A percentile compares a stretch with the other conserved stretches of the same genome.
phyloP scores from a whole-genome alignment of 352 stramenopile species.

The Globisporangium orthogonon region DNA sequence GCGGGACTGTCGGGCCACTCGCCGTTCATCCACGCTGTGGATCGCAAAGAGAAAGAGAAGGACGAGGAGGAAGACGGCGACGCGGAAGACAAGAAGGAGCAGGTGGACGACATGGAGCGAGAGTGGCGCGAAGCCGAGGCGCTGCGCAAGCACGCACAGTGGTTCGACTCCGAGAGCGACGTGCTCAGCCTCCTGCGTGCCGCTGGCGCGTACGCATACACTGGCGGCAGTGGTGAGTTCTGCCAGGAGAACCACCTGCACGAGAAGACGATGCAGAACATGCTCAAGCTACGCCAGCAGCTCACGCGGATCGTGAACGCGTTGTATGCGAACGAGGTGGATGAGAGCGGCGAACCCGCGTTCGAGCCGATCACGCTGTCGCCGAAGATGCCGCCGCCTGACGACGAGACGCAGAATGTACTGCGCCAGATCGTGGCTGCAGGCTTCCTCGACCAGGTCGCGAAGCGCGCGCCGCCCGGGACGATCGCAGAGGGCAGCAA shows the following conservation, averaged over 20 bases:
- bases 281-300: slow-evolving; percentile 80
- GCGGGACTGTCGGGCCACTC: slow-evolving; percentile 67
- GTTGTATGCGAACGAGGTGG: slow-evolving; percentile 30
- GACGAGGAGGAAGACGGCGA: slow-evolving; percentile 24
- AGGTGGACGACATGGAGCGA: slow-evolving; percentile 63
- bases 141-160: slow-evolving; percentile 66
- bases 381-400: slow-evolving; percentile 62
- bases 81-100: slow-evolving; percentile 20
- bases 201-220: slow-evolving; percentile 71
- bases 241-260: slow-evolving; percentile 75
- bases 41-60: slow-evolving; percentile 43
- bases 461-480: slow-evolving; percentile 55
- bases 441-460: slow-evolving; percentile 81
- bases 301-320: slow-evolving; percentile 80
- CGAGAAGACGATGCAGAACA: slow-evolving; percentile 87
- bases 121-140: slow-evolving; percentile 70
- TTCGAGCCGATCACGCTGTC: slow-evolving; percentile 40
- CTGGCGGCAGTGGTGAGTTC: slow-evolving; percentile 50
- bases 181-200: slow-evolving; percentile 73
- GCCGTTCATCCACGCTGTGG: slow-evolving; percentile 59
- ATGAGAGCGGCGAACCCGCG: slow-evolving; percentile 12
- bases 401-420: slow-evolving; percentile 45
- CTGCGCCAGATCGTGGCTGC: slow-evolving; percentile 74
- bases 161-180: slow-evolving; percentile 77
- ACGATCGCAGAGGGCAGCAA: slow-evolving; percentile 76